These are phyloP conservation scores for Neurospora sp. DNA, from an alignment of 495 filamentous ascomycete genomes.

Conservation along the genomic window DNA sequence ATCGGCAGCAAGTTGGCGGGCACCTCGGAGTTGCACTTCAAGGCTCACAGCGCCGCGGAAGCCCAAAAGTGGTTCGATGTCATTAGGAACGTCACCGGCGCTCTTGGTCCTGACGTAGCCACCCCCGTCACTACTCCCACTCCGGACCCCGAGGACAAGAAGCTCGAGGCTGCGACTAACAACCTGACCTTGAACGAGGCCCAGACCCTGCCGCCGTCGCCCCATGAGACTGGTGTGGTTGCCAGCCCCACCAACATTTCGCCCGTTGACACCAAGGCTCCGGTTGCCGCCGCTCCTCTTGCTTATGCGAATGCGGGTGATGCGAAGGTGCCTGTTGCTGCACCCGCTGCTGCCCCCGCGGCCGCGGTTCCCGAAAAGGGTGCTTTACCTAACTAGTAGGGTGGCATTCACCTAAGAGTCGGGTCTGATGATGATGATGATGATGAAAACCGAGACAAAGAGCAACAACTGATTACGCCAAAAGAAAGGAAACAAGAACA, in stretches of 20 bases:
- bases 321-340: background rate
- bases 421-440: constrained; percentile 13
- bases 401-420: constrained; percentile 5
- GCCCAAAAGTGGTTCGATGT: constrained; percentile 77
- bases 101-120: constrained; percentile 20
- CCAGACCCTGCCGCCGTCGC: constrained; percentile 10
- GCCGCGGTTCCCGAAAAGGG: constrained; percentile 29
- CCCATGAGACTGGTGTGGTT: background rate
- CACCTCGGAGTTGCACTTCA: constrained; percentile 43
- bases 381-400: constrained; percentile 23
- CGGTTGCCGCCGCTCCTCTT: background rate
- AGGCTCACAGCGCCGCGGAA: constrained; percentile 61
- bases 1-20: constrained; percentile 44
- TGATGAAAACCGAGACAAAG: constrained; percentile 1
- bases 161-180: constrained; percentile 5
- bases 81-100: constrained; percentile 42
- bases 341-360: constrained; percentile 2
- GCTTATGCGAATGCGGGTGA: background rate
- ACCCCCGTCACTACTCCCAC: constrained; percentile 7
- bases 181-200: constrained; percentile 2
- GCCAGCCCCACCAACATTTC: background rate
- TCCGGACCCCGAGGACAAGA: constrained; percentile 8
- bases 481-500: background rate
- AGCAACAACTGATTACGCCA: background rate
- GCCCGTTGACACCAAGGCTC: background rate